Percentiles rank a stretch among this genome's conserved stretches.
Conservation (phyloP, 305 asterid genomes). For the Fraxinus angustifolia region DNA sequence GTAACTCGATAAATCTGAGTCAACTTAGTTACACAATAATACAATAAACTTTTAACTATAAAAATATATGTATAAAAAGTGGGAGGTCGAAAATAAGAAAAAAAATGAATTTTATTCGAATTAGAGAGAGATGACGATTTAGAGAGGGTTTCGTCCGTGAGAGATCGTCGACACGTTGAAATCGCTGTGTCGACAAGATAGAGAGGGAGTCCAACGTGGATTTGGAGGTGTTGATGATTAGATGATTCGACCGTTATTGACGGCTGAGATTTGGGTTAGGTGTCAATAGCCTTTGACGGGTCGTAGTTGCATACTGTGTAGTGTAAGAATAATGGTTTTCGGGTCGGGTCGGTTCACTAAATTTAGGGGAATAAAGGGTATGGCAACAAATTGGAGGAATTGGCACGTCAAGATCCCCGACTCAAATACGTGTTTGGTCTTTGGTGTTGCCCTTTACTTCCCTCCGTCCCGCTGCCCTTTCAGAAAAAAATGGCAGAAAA, state of each 20-base stretch:
- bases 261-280: slow-evolving; percentile 37
- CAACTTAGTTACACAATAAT: slow-evolving; percentile 32
- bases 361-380: neutral
- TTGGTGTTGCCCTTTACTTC: neutral
- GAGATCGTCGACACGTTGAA: slow-evolving; percentile 37
- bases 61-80: neutral
- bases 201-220: slow-evolving; percentile 50
- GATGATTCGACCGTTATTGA: slow-evolving; percentile 16
- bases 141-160: slow-evolving; percentile 33
- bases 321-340: no score
- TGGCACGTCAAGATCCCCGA: neutral
- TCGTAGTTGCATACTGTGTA: neutral
- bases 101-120: slow-evolving; percentile 3
- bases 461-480: neutral
- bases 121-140: slow-evolving; percentile 25
- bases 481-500: neutral
- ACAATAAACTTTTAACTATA: slow-evolving; percentile 13
- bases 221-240: slow-evolving; percentile 41
- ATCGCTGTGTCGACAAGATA: slow-evolving; percentile 31
- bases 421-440: neutral
- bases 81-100: neutral
- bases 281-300: slow-evolving; percentile 24
- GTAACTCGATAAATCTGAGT: slow-evolving; percentile 24
- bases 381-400: neutral
- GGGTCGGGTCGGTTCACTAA: neutral